Percentiles rank a stretch among this genome's conserved stretches.
Evolutionary conservation across 257 asterid species (phyloP).

Genomic region (Verbascum thapsus): DNA sequence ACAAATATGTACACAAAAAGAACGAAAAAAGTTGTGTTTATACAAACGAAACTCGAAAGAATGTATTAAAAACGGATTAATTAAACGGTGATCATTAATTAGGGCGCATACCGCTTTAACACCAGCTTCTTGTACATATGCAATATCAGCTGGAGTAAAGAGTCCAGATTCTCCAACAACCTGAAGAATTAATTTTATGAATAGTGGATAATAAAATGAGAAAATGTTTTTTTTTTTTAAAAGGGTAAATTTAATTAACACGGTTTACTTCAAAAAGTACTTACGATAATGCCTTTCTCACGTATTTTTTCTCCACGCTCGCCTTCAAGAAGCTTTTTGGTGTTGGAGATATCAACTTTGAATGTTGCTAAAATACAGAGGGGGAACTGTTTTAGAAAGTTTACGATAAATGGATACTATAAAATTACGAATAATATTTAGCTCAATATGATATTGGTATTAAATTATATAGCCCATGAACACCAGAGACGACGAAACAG

Average conservation of each 20-base stretch:
- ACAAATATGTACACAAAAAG: no score
- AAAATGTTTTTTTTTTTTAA: no score
- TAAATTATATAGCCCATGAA: no score
- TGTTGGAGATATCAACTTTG: slow-evolving; percentile 75
- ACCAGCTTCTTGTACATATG: slow-evolving; percentile 85
- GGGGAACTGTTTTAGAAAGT: slow-evolving; percentile 11
- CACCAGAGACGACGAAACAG: no score
- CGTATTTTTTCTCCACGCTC: slow-evolving; percentile 70
- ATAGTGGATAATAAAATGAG: slow-evolving; percentile 13
- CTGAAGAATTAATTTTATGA: slow-evolving; percentile 40
- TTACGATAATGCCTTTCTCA: slow-evolving; percentile 67
- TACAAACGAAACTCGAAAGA: no score
- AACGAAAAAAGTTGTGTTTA: no score
- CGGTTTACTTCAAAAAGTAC: slow-evolving; percentile 25
- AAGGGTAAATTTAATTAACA: not conserved
- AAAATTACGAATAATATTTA: not conserved
- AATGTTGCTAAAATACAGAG: slow-evolving; percentile 60
- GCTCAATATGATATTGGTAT: not conserved
- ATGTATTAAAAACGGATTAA: no score
- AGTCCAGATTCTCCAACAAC: slow-evolving; percentile 96
- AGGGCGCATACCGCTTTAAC: slow-evolving; percentile 79
- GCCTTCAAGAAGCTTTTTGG: slow-evolving; percentile 85
- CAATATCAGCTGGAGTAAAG: slow-evolving; percentile 85
- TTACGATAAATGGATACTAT: not conserved
- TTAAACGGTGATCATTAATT: no score